Percentiles rank a stretch among this genome's conserved stretches.
Conservation (phyloP, 2,329 filamentous ascomycete species). For the Pestalotiopsis sp. region DNA sequence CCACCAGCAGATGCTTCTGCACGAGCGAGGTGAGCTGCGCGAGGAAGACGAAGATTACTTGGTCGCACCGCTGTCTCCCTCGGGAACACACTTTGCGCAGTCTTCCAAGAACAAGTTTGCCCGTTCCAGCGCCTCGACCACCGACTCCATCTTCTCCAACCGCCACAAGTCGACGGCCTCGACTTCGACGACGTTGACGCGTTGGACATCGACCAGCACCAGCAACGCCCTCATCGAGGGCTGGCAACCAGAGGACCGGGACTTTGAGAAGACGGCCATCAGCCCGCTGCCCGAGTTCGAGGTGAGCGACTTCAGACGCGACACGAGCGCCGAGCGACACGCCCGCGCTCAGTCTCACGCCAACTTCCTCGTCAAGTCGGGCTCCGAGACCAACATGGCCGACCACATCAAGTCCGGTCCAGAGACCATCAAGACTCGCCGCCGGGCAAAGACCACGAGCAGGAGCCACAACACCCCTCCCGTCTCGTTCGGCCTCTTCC, state of each 20-base stretch:
- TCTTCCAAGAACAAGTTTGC: constrained; percentile 28
- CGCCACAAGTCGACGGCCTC: constrained; percentile 57
- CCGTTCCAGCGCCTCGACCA: constrained; percentile 58
- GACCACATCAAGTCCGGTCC: constrained; percentile 16
- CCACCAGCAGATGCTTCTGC: constrained; percentile 52
- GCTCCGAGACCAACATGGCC: constrained; percentile 15
- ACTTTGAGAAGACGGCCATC: constrained; percentile 14
- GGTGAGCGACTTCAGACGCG: constrained; percentile 14
- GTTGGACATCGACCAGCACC: constrained; percentile 52
- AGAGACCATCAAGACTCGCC: constrained; percentile 25
- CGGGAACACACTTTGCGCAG: constrained; percentile 34
- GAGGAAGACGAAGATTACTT: constrained; percentile 35
- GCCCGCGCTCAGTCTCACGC: constrained; percentile 30
- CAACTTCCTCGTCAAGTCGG: constrained; percentile 19
- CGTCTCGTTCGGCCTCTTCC: constrained; percentile 33
- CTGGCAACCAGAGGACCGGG: constrained; percentile 19
- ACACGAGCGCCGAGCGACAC: constrained; percentile 25
- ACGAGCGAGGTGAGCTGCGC: constrained; percentile 33
- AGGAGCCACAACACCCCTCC: constrained; percentile 25
- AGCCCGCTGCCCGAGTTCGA: constrained; percentile 9
- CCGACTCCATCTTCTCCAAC: constrained; percentile 48
- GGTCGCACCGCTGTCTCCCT: constrained; percentile 26
- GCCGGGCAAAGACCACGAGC: constrained; percentile 34
- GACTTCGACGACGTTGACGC: constrained; percentile 54
- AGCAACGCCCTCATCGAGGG: constrained; percentile 41